Evolutionary conservation across 192 early-diverging fungal genomes (phyloP).

Genomic region (Coemansia sp.): DNA sequence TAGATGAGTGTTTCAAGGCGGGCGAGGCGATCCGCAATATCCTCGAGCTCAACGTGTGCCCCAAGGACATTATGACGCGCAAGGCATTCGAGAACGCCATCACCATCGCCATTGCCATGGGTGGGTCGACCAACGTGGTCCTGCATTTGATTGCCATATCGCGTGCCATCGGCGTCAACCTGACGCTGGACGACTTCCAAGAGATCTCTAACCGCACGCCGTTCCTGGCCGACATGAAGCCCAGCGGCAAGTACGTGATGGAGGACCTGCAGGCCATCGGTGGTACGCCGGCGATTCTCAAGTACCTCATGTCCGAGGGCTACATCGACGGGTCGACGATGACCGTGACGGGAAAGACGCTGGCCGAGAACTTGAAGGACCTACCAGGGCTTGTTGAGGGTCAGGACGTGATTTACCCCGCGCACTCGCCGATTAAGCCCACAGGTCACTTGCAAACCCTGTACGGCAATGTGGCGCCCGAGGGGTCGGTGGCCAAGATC

Average conservation of each 20-base stretch:
- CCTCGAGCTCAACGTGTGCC: conserved; percentile 90
- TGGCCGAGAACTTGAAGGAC: conserved; percentile 86
- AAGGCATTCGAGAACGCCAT: conserved; percentile 97
- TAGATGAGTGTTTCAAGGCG: conserved; percentile 82
- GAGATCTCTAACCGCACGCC: conserved; percentile 83
- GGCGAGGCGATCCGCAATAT: conserved; percentile 87
- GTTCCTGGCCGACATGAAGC: conserved; percentile 97
- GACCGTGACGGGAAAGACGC: conserved; percentile 97
- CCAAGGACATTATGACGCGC: conserved; percentile 94
- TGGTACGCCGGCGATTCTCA: conserved; percentile 93
- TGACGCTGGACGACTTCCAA: conserved; percentile 97
- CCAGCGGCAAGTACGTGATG: conserved; percentile 98
- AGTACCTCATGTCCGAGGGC: conserved; percentile 87
- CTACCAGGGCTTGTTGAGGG: conserved; percentile 69
- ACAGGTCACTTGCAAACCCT: conserved; percentile 95
- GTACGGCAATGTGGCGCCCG: conserved; percentile 91
- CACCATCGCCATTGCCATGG: conserved; percentile 88
- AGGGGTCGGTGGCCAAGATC: conserved; percentile 98
- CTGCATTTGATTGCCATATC: conserved; percentile 94
- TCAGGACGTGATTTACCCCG: conserved; percentile 87
- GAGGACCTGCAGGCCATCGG: conserved; percentile 92
- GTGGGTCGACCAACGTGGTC: conserved; percentile 97
- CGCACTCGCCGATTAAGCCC: conserved; percentile 87
- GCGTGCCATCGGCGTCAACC: conserved; percentile 73
- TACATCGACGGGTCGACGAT: conserved; percentile 84